Evolutionary conservation across 192 early-diverging fungal genomes (phyloP).

Genomic region (Ambispora gerdemannii): DNA sequence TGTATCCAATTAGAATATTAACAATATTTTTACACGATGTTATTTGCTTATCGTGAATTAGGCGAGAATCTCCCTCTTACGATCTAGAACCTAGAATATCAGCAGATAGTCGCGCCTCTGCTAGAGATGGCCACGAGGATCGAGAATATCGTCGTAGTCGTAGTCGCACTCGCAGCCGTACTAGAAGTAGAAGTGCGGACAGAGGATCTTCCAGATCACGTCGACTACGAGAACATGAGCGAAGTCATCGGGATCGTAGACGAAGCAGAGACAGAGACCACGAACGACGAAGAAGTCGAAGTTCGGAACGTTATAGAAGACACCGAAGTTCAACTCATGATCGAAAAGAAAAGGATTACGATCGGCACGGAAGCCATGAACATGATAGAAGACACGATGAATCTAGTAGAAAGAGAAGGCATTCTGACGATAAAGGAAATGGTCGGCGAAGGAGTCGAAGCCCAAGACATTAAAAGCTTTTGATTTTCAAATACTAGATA

Average conservation of each 20-base stretch:
- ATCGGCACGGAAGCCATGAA: slow-evolving; percentile 22
- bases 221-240: slow-evolving; percentile 19
- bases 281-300: slow-evolving; percentile 9
- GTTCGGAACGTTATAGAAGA: slow-evolving; percentile 13
- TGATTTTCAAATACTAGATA: too few relatives aligned
- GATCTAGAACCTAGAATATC: slow-evolving; percentile 15
- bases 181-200: neutral
- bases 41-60: neutral
- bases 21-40: neutral
- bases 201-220: slow-evolving; percentile 18
- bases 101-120: neutral
- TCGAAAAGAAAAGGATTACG: slow-evolving; percentile 13
- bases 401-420: slow-evolving; percentile 20
- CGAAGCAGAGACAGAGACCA: slow-evolving; percentile 3
- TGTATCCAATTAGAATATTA: neutral
- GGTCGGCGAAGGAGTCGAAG: slow-evolving; percentile 18
- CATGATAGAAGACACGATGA: neutral
- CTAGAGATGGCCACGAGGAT: slow-evolving; percentile 2
- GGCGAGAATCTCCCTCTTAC: slow-evolving; percentile 25
- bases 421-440: slow-evolving; percentile 12
- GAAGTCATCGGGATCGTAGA: slow-evolving; percentile 5
- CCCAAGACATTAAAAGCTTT: slow-evolving; percentile 21
- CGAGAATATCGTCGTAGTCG: slow-evolving; percentile 3
- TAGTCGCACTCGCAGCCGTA: slow-evolving; percentile 11
- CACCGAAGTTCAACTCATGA: slow-evolving; percentile 24